Evolutionary conservation across 345 rosid species (phyloP), one percentile per base, ranked within the genome.

Genomic region (Salix exigua): DNA sequence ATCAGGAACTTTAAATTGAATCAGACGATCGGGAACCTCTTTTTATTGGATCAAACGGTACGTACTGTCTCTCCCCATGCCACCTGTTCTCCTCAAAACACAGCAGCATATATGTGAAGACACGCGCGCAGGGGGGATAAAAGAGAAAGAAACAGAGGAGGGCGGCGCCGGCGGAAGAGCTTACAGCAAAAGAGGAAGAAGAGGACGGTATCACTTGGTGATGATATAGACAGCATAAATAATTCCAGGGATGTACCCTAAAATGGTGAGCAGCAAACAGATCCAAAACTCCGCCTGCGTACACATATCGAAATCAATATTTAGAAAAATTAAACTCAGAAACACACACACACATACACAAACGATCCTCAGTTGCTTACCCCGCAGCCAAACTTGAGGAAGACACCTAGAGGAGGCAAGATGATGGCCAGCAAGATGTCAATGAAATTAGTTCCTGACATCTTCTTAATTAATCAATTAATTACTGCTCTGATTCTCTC

Each of bases 351-450:
- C 35, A 30, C 31, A 30, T 0, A 30, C 30, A 3, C 11, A 40
- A 9, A 40, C 9, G 44, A 40, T 40, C 12, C 10, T 38, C 10
- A 38, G 37, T 0, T 1, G 21, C 4, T 18, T 70, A 91, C 98
- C 87, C 80, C 18, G 85, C 97, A 94, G 19, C 92, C 96, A 70
- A 7, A 92, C 82, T 86, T 94, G 88, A 92, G 92, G 82, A 90
- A 94, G 82, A 94, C 98, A 10, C 97, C 98, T 0, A 94, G 95
- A 75, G 98, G 98, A 50, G 98, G 98, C 91, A 94, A 84, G 81
- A 94, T 53, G 84, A 94, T 85, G 6, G 98, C 97, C 75, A 94
- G 68, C 37, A 94, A 46, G 79, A 92, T 88, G 75, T 94, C 97
- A 1, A 94, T 0, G 88, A 88, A 94, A 0, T 76, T 91, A 21